Evolutionary conservation across 768 basidiomycete species (phyloP), one percentile per base, ranked within the genome.

Genomic region (Hygrocybe punicea): DNA sequence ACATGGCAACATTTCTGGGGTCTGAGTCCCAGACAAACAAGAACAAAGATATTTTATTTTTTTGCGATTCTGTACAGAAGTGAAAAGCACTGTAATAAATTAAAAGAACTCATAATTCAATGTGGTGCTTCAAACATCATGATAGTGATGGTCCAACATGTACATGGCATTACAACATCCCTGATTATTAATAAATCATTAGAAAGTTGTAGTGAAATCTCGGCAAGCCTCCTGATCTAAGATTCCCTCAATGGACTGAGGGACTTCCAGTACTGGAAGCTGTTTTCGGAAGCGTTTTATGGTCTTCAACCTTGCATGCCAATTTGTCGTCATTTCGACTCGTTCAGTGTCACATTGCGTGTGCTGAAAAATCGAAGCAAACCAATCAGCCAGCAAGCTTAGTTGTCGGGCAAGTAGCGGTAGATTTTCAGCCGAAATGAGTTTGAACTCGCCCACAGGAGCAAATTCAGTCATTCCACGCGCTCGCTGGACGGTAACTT

Each of bases 381-480:
- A 93, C 84, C 94, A 90, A 73, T 96, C 93, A 2, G 91, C 84
- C 53, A 94, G 75, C 24, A 96, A 75, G 61, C 91, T 87, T 47
- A 98, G 81, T 65, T 97, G 93, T 46, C 96, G 82, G 33, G 97
- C 85, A 50, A 96, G 78, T n/a, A 88, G 73, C 4, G 97, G 91
- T 6, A 99, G 78, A 58, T 86, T 88, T 59, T 87, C 84, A 7
- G 92, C 89, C 1, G 92, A 95, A 51, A 98, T 90, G 56, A 98
- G 81, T 77, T 98, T 98, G 80, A 93, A 96, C 64, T 87, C 84
- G 10, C 95, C 95, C 25, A 98, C 78, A 0, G 97, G 95, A 0
- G 87, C 83, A 72, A 98, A 97, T 65, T 97, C 94, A 10, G 92
- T 87, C 89, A 98, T 97, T 40, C 93, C 91, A 0, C 78, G 77